These are phyloP conservation scores for Emergomyces orientalis DNA, from an alignment of 2,329 filamentous ascomycete genomes.

Conservation along the genomic window DNA sequence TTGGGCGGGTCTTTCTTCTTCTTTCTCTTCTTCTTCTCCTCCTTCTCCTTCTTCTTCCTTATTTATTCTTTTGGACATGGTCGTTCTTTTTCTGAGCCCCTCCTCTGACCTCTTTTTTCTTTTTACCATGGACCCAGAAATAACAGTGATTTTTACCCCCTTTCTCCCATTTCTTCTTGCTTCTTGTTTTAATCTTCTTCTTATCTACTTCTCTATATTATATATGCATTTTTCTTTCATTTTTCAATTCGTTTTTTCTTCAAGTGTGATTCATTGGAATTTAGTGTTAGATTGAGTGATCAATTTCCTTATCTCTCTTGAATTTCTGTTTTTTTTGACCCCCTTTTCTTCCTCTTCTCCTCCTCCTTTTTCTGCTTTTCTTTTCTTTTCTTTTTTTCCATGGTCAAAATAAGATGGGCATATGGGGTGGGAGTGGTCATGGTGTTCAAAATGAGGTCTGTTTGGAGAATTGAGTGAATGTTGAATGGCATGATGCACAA, in stretches of 20 bases:
- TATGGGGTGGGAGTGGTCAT: neutral
- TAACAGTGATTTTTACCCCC: neutral
- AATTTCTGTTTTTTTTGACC: neutral
- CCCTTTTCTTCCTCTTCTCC: too few species aligned
- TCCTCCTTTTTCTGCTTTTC: too few species aligned
- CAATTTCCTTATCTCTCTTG: neutral
- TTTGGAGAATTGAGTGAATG: neutral
- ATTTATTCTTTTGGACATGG: neutral
- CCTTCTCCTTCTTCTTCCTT: neutral
- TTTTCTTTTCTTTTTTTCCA: neutral
- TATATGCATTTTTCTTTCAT: neutral
- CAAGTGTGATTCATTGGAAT: too few species aligned
- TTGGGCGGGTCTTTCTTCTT: neutral
- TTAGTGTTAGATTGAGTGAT: too few species aligned
- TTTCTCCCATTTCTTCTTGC: neutral
- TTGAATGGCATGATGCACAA: neutral
- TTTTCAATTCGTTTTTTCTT: neutral
- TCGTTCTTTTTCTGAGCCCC: neutral
- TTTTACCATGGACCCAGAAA: neutral
- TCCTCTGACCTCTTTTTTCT: neutral
- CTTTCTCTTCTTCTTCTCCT: neutral
- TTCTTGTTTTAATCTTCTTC: neutral
- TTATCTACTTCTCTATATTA: neutral
- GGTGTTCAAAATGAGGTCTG: neutral
- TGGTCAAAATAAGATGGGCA: neutral